Evolutionary conservation across 2,329 filamentous ascomycete species (phyloP).

Genomic region (Endothia cerciana): DNA sequence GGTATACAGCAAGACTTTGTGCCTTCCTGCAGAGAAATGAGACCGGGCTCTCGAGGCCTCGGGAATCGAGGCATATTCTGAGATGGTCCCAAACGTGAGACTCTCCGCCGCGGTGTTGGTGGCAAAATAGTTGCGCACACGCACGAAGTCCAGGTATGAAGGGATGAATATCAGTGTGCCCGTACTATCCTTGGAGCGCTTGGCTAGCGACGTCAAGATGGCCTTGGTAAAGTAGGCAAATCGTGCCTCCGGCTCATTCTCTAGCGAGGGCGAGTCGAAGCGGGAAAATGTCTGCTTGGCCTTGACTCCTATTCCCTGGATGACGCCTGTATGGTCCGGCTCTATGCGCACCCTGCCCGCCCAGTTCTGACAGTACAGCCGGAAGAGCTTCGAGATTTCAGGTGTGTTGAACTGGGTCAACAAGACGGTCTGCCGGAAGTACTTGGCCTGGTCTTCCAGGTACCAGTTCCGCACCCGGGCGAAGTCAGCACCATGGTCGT

Average conservation of each 20-base stretch:
- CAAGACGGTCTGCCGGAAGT: slow-evolving; percentile 84
- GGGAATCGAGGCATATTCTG: slow-evolving; percentile 80
- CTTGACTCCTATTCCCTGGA: slow-evolving; percentile 73
- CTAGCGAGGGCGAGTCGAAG: slow-evolving; percentile 72
- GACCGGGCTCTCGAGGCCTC: slow-evolving; percentile 84
- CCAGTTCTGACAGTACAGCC: slow-evolving; percentile 77
- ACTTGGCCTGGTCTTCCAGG: slow-evolving; percentile 79
- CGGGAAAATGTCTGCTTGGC: slow-evolving; percentile 88
- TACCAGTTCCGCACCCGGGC: slow-evolving; percentile 90
- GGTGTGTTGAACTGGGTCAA: slow-evolving; percentile 84
- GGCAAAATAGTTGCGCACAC: slow-evolving; percentile 89
- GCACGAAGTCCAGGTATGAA: slow-evolving; percentile 92
- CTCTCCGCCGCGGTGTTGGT: slow-evolving; percentile 61
- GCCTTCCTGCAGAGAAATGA: slow-evolving; percentile 82
- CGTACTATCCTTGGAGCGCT: slow-evolving; percentile 63
- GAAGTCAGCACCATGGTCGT: slow-evolving; percentile 92
- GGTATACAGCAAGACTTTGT: slow-evolving; percentile 85
- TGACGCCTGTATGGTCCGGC: slow-evolving; percentile 69
- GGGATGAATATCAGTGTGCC: slow-evolving; percentile 90
- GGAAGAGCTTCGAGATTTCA: slow-evolving; percentile 80
- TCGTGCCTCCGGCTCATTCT: slow-evolving; percentile 80
- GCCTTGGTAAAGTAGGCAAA: slow-evolving; percentile 90
- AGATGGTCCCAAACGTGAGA: slow-evolving; percentile 78
- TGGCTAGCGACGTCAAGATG: slow-evolving; percentile 74
- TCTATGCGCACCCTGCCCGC: slow-evolving; percentile 77